Evolutionary conservation across 257 asterid genomes (phyloP).

Genomic region (Rubia yunnanensis): DNA sequence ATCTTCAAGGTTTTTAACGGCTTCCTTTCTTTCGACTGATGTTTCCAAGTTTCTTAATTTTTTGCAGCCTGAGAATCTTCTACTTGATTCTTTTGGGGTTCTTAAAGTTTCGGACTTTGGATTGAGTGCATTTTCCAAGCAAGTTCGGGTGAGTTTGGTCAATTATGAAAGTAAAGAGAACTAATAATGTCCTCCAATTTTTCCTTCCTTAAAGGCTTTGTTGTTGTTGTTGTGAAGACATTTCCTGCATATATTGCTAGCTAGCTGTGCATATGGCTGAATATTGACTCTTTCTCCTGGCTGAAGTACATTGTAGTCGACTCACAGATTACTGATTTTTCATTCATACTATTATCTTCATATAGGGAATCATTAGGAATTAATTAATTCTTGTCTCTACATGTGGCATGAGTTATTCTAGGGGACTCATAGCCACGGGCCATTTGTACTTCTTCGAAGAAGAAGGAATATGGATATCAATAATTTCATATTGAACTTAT

Average conservation of each 20-base stretch:
- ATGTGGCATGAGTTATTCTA: neutral
- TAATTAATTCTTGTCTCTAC: neutral
- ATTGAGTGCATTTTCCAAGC: slow-evolving; percentile 67
- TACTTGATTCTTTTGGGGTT: slow-evolving; percentile 50
- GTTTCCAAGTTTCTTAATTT: slow-evolving; percentile 1
- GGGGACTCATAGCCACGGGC: neutral
- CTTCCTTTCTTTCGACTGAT: slow-evolving; percentile 7
- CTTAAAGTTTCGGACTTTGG: slow-evolving; percentile 85
- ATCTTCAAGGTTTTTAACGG: neutral
- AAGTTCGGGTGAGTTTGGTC: slow-evolving; percentile 48
- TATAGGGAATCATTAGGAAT: neutral
- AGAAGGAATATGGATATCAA: too few relatives aligned
- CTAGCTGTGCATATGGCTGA: neutral
- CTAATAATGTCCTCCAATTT: neutral
- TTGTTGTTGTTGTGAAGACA: neutral
- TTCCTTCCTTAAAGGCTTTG: too few relatives aligned
- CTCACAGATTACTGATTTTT: neutral
- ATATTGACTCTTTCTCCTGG: neutral
- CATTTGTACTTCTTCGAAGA: neutral
- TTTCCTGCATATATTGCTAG: neutral
- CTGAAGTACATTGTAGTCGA: neutral
- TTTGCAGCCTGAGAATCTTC: slow-evolving; percentile 80
- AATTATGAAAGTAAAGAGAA: neutral
- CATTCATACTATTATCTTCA: neutral
- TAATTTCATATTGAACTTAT: neutral